Evolutionary conservation across 164 flowering plant species (phyloP).

Genomic region (Berberis thunbergii): DNA sequence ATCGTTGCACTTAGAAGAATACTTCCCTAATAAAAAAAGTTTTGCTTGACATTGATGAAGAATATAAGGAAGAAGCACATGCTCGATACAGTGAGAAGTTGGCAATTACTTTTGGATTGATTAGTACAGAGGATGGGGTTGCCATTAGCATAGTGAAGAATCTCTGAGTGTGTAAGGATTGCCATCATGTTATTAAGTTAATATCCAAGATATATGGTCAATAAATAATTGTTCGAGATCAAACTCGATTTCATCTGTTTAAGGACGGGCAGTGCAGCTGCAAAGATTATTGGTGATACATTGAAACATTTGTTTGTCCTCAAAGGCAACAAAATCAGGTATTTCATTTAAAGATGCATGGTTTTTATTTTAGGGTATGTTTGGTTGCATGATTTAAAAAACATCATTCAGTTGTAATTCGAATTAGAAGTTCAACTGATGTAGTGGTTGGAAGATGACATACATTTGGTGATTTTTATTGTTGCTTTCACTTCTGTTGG

Average conservation of each 20-base stretch:
- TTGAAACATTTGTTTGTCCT: too few relatives aligned
- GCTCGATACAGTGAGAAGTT: constrained; percentile 19
- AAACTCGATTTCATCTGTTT: constrained; percentile 20
- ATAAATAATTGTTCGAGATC: constrained; percentile 19
- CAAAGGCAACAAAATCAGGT: too few relatives aligned
- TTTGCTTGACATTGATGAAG: constrained; percentile 17
- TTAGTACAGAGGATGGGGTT: constrained; percentile 9
- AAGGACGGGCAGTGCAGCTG: constrained; percentile 16
- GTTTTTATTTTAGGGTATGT: too few relatives aligned
- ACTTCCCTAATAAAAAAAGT: constrained; percentile 9
- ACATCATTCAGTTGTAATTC: too few relatives aligned
- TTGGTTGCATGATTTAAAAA: too few relatives aligned
- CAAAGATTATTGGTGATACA: constrained; percentile 17
- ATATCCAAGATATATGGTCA: constrained; percentile 15
- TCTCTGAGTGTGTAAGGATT: constrained; percentile 19
- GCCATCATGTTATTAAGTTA: constrained; percentile 17
- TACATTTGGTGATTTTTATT: too few relatives aligned
- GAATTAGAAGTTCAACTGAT: too few relatives aligned
- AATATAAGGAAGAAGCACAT: constrained; percentile 16
- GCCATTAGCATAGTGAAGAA: constrained; percentile 17
- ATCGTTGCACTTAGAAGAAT: constrained; percentile 19
- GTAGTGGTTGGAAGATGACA: too few relatives aligned
- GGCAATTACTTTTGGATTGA: constrained; percentile 18
- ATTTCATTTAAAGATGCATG: too few relatives aligned
- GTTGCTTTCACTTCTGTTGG: too few relatives aligned